These are phyloP conservation scores for Colletotrichum sp. DNA, from an alignment of 2,329 filamentous ascomycete genomes.

Conservation along the genomic window DNA sequence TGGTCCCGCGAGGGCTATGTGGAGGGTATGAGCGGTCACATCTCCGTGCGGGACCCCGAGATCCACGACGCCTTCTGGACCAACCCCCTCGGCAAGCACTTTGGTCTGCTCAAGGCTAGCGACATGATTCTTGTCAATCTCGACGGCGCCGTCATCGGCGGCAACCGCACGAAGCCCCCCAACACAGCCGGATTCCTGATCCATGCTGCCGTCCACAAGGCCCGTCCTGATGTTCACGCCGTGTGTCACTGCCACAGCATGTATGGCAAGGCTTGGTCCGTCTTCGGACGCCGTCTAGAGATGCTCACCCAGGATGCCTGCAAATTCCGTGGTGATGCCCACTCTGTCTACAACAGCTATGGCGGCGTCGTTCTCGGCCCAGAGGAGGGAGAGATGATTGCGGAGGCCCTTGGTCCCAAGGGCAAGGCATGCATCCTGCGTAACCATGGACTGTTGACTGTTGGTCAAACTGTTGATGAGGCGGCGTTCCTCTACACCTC, in stretches of 20 bases:
- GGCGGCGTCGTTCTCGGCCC: conserved; percentile 58
- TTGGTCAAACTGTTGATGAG: conserved; percentile 74
- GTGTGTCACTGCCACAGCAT: conserved; percentile 72
- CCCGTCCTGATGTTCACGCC: conserved; percentile 67
- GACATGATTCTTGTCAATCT: conserved; percentile 73
- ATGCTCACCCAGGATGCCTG: conserved; percentile 72
- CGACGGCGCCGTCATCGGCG: conserved; percentile 66
- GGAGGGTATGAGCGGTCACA: conserved; percentile 74
- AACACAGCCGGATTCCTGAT: conserved; percentile 76
- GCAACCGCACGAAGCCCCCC: conserved; percentile 62
- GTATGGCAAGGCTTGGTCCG: conserved; percentile 70
- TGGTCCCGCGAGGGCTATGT: conserved; percentile 70
- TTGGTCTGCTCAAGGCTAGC: conserved; percentile 67
- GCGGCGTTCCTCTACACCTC: conserved; percentile 73
- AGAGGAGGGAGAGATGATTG: conserved; percentile 69
- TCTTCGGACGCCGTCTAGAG: conserved; percentile 67
- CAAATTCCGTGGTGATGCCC: conserved; percentile 65
- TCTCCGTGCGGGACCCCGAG: conserved; percentile 69
- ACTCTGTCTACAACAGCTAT: conserved; percentile 67
- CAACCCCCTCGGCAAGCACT: conserved; percentile 70
- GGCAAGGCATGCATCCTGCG: conserved; percentile 68
- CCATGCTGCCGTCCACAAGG: conserved; percentile 70
- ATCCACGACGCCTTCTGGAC: conserved; percentile 69
- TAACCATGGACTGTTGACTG: conserved; percentile 75
- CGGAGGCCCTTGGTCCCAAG: conserved; percentile 60